phyloP scores from a whole-genome alignment of 768 basidiomycete species.

The Boletus coccyginus region DNA sequence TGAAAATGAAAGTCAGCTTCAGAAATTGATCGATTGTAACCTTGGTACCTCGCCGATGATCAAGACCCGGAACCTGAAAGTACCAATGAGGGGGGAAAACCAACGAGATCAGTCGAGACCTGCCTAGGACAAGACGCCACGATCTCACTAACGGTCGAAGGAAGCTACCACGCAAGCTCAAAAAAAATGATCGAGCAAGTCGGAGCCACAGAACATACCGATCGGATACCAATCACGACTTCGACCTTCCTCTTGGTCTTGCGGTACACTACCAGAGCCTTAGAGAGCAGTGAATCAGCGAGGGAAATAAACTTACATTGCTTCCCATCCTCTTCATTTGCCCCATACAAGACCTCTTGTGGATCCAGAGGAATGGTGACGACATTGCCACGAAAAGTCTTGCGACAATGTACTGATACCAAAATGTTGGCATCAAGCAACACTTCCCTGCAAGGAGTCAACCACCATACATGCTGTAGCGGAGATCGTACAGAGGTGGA shows the following conservation, averaged over 20 bases:
- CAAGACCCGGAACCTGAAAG: conserved; percentile 5
- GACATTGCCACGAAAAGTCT: background rate
- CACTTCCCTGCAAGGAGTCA: background rate
- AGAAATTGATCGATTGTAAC: background rate
- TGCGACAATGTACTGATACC: background rate
- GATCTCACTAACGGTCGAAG: background rate
- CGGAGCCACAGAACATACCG: background rate
- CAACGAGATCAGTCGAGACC: background rate
- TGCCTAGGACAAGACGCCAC: background rate
- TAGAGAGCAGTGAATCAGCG: background rate
- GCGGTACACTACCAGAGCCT: background rate
- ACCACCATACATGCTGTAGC: background rate
- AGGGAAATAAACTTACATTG: background rate
- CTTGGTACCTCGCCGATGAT: conserved; percentile 1
- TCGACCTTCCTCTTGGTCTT: background rate
- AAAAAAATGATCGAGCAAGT: background rate
- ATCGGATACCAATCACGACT: background rate
- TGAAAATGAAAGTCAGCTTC: background rate
- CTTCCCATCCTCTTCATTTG: background rate
- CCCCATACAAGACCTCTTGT: background rate
- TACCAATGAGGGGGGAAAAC: background rate
- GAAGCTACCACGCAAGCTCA: background rate
- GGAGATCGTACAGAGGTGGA: background rate
- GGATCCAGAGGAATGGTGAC: background rate
- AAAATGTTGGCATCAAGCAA: background rate